Evolutionary conservation across 2,329 filamentous ascomycete species (phyloP).

Genomic region (Aspergillus carbonarius): DNA sequence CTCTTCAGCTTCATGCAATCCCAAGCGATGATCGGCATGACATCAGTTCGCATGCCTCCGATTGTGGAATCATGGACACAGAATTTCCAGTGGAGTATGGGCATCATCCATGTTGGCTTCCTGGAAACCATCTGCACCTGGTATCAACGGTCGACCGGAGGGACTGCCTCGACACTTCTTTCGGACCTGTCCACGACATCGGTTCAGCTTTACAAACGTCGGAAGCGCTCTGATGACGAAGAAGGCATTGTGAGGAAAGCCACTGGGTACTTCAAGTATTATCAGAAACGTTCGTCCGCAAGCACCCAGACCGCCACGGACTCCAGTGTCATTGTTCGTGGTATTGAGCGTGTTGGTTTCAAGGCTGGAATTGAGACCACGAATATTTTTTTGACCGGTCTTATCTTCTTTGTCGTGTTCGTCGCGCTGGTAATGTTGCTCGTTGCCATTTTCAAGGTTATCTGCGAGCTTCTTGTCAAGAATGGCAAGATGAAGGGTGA

Average conservation of each 20-base stretch:
- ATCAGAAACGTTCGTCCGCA: slow-evolving; percentile 52
- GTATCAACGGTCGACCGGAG: slow-evolving; percentile 93
- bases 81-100: slow-evolving; percentile 98
- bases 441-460: slow-evolving; percentile 75
- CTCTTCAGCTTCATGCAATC: slow-evolving; percentile 93
- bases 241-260: slow-evolving; percentile 31
- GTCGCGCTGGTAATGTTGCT: slow-evolving; percentile 70
- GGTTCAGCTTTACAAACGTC: slow-evolving; percentile 72
- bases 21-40: slow-evolving; percentile 87
- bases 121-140: slow-evolving; percentile 87
- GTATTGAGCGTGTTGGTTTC: slow-evolving; percentile 89
- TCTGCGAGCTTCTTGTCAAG: slow-evolving; percentile 74
- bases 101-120: slow-evolving; percentile 84
- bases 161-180: slow-evolving; percentile 75
- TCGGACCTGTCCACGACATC: slow-evolving; percentile 72
- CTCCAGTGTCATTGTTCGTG: slow-evolving; percentile 55
- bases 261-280: slow-evolving; percentile 41
- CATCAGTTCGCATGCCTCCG: slow-evolving; percentile 75
- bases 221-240: slow-evolving; percentile 50
- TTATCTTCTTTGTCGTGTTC: slow-evolving; percentile 86
- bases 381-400: slow-evolving; percentile 89
- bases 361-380: slow-evolving; percentile 79
- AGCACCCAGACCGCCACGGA: slow-evolving; percentile 25
- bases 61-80: slow-evolving; percentile 93
- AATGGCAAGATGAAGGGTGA: slow-evolving; percentile 76